phyloP scores from a whole-genome alignment of 1,284 basidiomycete species.

The Cutaneotrichosporon sp. region DNA sequence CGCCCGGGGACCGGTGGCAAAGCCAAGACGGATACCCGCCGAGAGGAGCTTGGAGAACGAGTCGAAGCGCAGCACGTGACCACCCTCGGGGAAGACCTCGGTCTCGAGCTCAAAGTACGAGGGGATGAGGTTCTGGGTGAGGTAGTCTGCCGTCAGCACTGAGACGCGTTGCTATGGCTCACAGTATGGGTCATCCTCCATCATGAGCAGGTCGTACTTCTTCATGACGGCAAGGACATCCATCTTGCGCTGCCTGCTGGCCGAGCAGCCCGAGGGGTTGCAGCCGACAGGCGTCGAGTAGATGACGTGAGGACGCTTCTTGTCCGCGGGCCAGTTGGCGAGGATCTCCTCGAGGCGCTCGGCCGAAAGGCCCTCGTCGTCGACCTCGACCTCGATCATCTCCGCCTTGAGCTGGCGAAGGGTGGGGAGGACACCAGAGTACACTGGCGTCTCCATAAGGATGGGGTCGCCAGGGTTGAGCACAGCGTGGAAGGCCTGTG shows the following conservation, averaged over 20 bases:
- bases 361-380: slow-evolving; percentile 68
- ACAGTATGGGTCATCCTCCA: slow-evolving; percentile 82
- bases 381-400: slow-evolving; percentile 72
- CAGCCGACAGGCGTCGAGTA: slow-evolving; percentile 62
- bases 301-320: slow-evolving; percentile 70
- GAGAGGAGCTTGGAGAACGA: slow-evolving; percentile 83
- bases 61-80: slow-evolving; percentile 79
- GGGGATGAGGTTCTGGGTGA: slow-evolving; percentile 55
- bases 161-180: slow-evolving; percentile 9
- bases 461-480: slow-evolving; percentile 76
- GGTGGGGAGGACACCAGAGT: slow-evolving; percentile 54
- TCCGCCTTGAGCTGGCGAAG: slow-evolving; percentile 47
- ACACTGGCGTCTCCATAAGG: slow-evolving; percentile 79
- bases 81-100: slow-evolving; percentile 51
- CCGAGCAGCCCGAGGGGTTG: slow-evolving; percentile 78
- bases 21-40: slow-evolving; percentile 63
- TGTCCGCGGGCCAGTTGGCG: slow-evolving; percentile 67
- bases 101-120: slow-evolving; percentile 76
- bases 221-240: slow-evolving; percentile 70
- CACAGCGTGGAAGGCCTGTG: slow-evolving; percentile 55
- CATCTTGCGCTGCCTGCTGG: slow-evolving; percentile 65
- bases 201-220: slow-evolving; percentile 72
- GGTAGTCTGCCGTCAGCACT: slow-evolving; percentile 50
- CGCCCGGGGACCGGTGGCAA: slow-evolving; percentile 68
- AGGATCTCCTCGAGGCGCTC: slow-evolving; percentile 61